Evolutionary conservation across 306 rosid species (phyloP).

Genomic region (Citrullus mucosospermus): DNA sequence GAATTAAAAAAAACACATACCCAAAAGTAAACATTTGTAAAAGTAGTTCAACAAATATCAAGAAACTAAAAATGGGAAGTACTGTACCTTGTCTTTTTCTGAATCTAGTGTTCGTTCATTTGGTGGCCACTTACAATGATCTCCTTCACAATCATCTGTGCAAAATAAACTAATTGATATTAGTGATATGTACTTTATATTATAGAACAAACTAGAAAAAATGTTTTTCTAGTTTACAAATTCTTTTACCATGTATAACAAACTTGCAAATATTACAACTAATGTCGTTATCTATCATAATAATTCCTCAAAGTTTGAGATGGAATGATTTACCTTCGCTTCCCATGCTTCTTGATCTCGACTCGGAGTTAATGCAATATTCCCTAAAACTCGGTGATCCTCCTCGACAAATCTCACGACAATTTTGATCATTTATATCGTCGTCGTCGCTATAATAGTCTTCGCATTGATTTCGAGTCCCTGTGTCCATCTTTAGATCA

Average conservation of each 20-base stretch:
- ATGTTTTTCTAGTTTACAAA: too few species aligned
- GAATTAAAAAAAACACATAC: too few species aligned
- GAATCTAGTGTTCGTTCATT: not conserved
- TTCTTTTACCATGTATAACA: too few species aligned
- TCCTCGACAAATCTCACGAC: not conserved
- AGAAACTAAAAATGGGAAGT: too few species aligned
- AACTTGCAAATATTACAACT: not conserved
- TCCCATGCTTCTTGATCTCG: not conserved
- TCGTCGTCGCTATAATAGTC: not conserved
- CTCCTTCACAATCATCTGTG: not conserved
- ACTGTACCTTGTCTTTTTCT: not conserved
- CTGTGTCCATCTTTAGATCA: not conserved
- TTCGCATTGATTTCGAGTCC: not conserved
- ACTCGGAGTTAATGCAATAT: slow-evolving; percentile 18
- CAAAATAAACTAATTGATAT: not conserved
- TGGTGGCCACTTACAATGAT: not conserved
- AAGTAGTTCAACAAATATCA: too few species aligned
- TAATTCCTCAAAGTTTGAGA: not conserved
- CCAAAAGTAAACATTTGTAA: too few species aligned
- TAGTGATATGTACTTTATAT: not conserved
- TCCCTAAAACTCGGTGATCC: slow-evolving; percentile 58
- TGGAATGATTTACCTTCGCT: not conserved
- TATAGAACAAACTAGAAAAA: not conserved
- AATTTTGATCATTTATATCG: not conserved
- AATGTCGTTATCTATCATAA: not conserved